Evolutionary conservation across 2,329 filamentous ascomycete genomes (phyloP).

Genomic region (Mariannaea elegans): DNA sequence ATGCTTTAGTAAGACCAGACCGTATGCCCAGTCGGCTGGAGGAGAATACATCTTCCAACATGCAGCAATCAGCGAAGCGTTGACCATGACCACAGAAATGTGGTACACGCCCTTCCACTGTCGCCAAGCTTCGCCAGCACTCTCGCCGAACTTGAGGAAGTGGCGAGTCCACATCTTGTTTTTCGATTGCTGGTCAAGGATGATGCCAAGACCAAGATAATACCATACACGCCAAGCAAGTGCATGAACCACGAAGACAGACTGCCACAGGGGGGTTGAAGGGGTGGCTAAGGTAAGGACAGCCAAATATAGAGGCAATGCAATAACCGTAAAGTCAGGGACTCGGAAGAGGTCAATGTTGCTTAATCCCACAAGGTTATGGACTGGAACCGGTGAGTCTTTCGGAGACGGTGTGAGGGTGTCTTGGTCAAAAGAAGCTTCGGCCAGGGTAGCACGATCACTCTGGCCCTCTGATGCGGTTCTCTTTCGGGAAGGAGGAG

Average conservation of each 20-base stretch:
- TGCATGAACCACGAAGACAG: constrained; percentile 83
- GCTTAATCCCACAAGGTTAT: constrained; percentile 82
- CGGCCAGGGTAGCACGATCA: constrained; percentile 41
- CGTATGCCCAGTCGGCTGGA: constrained; percentile 87
- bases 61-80: constrained; percentile 86
- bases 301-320: constrained; percentile 80
- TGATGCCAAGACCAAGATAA: constrained; percentile 83
- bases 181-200: constrained; percentile 86
- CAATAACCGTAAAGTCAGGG: constrained; percentile 81
- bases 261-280: constrained; percentile 77
- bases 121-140: constrained; percentile 88
- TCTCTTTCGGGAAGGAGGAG: constrained; percentile 77
- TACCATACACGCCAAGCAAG: constrained; percentile 91
- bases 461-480: constrained; percentile 46
- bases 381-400: constrained; percentile 71
- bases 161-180: constrained; percentile 96
- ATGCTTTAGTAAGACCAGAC: constrained; percentile 86
- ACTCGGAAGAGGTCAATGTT: constrained; percentile 91
- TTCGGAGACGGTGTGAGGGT: constrained; percentile 37
- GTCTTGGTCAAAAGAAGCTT: constrained; percentile 36
- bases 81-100: constrained; percentile 89
- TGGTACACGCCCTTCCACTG: constrained; percentile 99
- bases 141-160: constrained; percentile 96
- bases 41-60: constrained; percentile 96
- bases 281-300: constrained; percentile 80